Conservation (phyloP, 306 rosid genomes). For the Malus sieversii region DNA sequence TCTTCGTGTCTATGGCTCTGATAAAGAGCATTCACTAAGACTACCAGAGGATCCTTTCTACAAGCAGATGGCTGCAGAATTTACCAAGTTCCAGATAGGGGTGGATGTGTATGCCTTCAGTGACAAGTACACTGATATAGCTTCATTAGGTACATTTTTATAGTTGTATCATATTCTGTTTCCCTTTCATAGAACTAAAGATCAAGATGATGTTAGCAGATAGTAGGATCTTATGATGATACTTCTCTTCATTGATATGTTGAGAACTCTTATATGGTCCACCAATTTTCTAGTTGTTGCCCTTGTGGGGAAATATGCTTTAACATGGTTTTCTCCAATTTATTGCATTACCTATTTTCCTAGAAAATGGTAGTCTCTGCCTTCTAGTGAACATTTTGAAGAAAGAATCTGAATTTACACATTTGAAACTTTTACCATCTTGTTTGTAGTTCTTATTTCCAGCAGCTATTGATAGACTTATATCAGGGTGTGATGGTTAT, state of each 20-base stretch:
- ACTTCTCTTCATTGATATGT: background rate
- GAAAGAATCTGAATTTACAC: background rate
- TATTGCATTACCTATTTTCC: background rate
- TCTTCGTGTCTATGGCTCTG: constrained; percentile 87
- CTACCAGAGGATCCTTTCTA: constrained; percentile 95
- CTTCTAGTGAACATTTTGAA: background rate
- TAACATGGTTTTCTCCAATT: background rate
- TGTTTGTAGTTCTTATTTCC: background rate
- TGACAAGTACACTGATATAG: constrained; percentile 97
- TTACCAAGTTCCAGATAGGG: constrained; percentile 86
- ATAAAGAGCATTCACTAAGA: constrained; percentile 78
- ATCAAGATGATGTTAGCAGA: background rate
- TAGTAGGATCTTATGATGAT: background rate
- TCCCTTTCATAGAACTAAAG: constrained; percentile 6
- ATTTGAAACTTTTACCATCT: background rate
- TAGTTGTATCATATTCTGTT: constrained; percentile 6
- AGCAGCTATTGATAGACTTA: background rate
- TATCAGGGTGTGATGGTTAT: background rate
- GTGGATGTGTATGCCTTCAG: constrained; percentile 79
- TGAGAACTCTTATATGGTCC: background rate
- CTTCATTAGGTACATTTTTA: constrained; percentile 64
- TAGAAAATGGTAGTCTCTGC: background rate
- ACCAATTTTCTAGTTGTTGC: background rate
- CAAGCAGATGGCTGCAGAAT: constrained; percentile 99
- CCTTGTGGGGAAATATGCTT: background rate